A percentile compares a stretch with the other conserved stretches of the same genome.
Evolutionary conservation across 805 yeast species (phyloP).

Genomic region (Maudiozyma pseudohumilis): DNA sequence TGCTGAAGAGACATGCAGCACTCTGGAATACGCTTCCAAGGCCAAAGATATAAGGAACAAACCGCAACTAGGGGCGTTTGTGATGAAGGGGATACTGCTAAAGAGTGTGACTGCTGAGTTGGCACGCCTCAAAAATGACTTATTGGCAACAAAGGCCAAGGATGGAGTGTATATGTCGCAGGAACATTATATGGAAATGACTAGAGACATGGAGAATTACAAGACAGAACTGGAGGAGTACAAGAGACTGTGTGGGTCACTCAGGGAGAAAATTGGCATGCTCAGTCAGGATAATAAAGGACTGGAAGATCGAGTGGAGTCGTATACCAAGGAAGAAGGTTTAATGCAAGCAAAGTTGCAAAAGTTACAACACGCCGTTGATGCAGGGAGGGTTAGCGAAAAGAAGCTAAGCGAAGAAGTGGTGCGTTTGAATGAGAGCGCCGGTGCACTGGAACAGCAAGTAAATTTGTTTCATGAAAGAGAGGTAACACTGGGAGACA

Average conservation of each 20-base stretch:
- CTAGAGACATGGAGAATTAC: constrained; percentile 39
- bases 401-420: constrained; percentile 18
- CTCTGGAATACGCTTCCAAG: constrained; percentile 78
- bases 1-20: constrained; percentile 74
- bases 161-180: constrained; percentile 61
- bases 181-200: constrained; percentile 44
- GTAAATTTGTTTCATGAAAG: constrained; percentile 16
- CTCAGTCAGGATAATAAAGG: constrained; percentile 24
- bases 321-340: constrained; percentile 13
- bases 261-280: constrained; percentile 31
- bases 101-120: constrained; percentile 40
- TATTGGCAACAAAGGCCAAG: constrained; percentile 49
- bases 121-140: constrained; percentile 45
- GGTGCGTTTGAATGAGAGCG: constrained; percentile 14
- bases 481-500: constrained; percentile 13
- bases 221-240: constrained; percentile 42
- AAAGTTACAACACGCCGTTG: constrained; percentile 20
- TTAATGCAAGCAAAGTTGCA: constrained; percentile 21
- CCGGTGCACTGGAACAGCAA: constrained; percentile 14
- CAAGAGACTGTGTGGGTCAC: constrained; percentile 32
- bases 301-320: constrained; percentile 21
- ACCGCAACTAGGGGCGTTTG: constrained; percentile 54
- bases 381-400: constrained; percentile 11
- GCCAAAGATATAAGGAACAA: constrained; percentile 72
- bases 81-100: constrained; percentile 42